Conservation (phyloP, 1,284 basidiomycete genomes). For the Heimioporus retisporus region DNA sequence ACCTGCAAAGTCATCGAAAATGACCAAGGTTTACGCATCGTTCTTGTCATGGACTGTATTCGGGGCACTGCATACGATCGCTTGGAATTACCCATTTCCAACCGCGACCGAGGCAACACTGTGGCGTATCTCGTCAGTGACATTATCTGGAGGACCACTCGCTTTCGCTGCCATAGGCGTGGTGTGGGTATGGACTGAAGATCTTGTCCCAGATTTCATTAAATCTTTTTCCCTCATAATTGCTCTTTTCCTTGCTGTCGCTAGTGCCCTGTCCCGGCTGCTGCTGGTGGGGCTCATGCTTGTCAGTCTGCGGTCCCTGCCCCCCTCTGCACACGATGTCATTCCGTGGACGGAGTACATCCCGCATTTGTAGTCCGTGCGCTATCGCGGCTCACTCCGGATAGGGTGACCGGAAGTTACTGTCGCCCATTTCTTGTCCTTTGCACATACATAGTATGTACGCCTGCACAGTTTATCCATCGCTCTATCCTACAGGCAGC, state of each 20-base stretch:
- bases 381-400: too few relatives aligned
- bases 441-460: too few relatives aligned
- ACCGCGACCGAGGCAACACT: background rate
- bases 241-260: background rate
- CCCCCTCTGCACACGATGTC: background rate
- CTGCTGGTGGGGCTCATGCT: background rate
- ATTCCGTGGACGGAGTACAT: slow-evolving; percentile 7
- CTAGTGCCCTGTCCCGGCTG: background rate
- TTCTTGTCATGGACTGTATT: slow-evolving; percentile 4
- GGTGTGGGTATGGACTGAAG: too few relatives aligned
- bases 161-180: too few relatives aligned
- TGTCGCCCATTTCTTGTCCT: too few relatives aligned
- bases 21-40: background rate
- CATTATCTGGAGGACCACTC: background rate
- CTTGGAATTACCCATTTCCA: slow-evolving; percentile 8
- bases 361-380: slow-evolving; percentile 7
- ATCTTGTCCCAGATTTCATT: too few relatives aligned
- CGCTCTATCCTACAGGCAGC: too few relatives aligned
- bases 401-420: too few relatives aligned
- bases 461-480: too few relatives aligned
- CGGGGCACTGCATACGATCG: slow-evolving; percentile 7
- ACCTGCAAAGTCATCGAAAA: background rate
- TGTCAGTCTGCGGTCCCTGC: slow-evolving; percentile 9
- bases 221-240: background rate
- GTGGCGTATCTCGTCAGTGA: slow-evolving; percentile 4